Evolutionary conservation across 1,284 basidiomycete genomes (phyloP), one percentile per base, ranked within the genome.

Genomic region (Ustilago vetiveriae): DNA sequence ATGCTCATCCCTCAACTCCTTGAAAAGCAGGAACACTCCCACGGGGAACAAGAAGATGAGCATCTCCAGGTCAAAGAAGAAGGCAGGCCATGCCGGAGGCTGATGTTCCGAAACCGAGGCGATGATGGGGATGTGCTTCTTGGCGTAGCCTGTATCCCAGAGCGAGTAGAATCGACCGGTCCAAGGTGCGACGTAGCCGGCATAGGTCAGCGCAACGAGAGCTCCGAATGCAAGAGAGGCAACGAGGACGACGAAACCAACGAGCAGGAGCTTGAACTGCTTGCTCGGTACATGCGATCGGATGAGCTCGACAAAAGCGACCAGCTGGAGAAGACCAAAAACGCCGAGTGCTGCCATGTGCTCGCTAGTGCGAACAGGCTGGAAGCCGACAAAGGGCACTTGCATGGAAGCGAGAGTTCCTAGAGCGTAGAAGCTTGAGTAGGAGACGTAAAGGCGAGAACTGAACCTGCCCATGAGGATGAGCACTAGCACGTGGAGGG

Each of bases 61-160:
- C 87, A 96, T 90, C 79, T 98, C 91, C 60, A 98, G 88, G 83
- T 99, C 95, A 89, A 97, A 98, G 86, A 97, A 98, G 88, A 98
- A 98, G 3, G 95, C 90, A 4, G 95, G 94, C 96, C 96, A 99
- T 35, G 96, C 95, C 10, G 96, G 98, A 14, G 96, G 96, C 83
- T 99, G 96, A 84, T 99, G 96, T 84, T 98, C 96, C n/a, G 94
- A 97, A 19, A 98, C 96, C 19, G 95, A 98, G 6, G 96, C 96
- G 79, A 99, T 98, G 85, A 98, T 98, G 30, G 94, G 94, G 77
- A 97, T 93, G 82, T 93, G 91, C 82, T 91, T 92, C 84, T 96
- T 96, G 60, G 95, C 96, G 82, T 99, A 99, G 32, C 92, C 94
- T 1, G 96, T 98, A 83, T 99, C 96, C 94, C 95, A 99, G 11